A percentile compares a stretch with the other conserved stretches of the same genome.
Evolutionary conservation across 495 filamentous ascomycete species (phyloP).

Genomic region (Aspergillus ellipticus): DNA sequence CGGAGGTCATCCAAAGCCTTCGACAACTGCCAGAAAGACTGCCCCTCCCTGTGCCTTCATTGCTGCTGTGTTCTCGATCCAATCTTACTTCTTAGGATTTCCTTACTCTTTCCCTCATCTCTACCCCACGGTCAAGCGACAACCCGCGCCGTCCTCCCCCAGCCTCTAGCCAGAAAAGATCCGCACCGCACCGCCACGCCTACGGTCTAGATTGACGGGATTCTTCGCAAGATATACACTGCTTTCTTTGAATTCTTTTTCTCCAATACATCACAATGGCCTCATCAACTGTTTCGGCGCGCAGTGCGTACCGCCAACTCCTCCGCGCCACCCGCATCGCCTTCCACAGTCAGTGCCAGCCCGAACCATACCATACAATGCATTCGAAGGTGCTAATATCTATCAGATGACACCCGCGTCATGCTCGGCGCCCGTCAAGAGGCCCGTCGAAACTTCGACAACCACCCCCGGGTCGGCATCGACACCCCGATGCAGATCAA

Average conservation of each 20-base stretch:
- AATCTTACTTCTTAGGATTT: too few species aligned
- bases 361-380: not conserved
- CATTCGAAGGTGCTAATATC: too few species aligned
- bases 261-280: slow-evolving; percentile 16
- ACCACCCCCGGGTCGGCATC: slow-evolving; percentile 53
- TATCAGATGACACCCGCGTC: slow-evolving; percentile 61
- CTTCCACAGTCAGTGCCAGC: slow-evolving; percentile 63
- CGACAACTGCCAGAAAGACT: not conserved
- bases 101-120: too few species aligned
- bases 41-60: too few species aligned
- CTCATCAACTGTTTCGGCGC: slow-evolving; percentile 50
- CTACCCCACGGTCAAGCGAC: too few species aligned
- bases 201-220: too few species aligned
- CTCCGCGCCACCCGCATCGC: slow-evolving; percentile 79
- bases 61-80: too few species aligned
- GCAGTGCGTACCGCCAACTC: slow-evolving; percentile 76
- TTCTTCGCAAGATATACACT: too few species aligned
- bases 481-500: slow-evolving; percentile 55
- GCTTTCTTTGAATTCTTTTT: too few species aligned
- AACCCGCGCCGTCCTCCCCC: too few species aligned
- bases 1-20: slow-evolving; percentile 22
- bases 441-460: slow-evolving; percentile 68
- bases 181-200: too few species aligned
- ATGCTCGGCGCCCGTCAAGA: slow-evolving; percentile 65
- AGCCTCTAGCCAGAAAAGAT: too few species aligned